phyloP scores from a whole-genome alignment of 192 early-diverging fungal species.

The Mycoemilia scoparia region DNA sequence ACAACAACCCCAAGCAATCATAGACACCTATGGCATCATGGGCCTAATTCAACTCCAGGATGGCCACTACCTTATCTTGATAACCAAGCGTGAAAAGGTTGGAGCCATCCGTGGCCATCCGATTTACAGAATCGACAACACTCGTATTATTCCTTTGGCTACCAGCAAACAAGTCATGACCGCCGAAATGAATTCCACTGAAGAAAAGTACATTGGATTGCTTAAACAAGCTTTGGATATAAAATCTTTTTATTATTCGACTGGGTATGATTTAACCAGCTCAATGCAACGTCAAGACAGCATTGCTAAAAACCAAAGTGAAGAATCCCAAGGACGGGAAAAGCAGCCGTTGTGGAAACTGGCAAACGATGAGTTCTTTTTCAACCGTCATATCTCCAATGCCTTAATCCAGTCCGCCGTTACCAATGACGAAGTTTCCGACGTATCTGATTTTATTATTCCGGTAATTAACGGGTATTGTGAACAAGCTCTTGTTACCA shows the following conservation, averaged over 20 bases:
- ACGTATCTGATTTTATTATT: constrained; percentile 56
- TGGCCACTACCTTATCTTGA: constrained; percentile 25
- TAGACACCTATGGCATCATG: constrained; percentile 24
- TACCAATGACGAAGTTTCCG: constrained; percentile 4
- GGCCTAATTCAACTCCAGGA: constrained; percentile 20
- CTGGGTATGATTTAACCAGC: constrained; percentile 71
- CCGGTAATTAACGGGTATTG: constrained; percentile 85
- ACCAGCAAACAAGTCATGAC: constrained; percentile 7
- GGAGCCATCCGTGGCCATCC: constrained; percentile 15
- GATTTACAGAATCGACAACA: constrained; percentile 22
- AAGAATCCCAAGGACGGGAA: neutral
- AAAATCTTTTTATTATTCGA: constrained; percentile 65
- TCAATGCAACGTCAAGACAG: constrained; percentile 58
- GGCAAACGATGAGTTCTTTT: constrained; percentile 91
- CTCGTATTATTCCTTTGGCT: constrained; percentile 16
- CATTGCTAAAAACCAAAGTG: no score
- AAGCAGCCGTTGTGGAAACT: constrained; percentile 7
- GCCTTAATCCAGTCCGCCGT: constrained; percentile 39
- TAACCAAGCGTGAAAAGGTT: constrained; percentile 19
- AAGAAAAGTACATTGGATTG: constrained; percentile 40
- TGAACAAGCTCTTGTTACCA: constrained; percentile 28
- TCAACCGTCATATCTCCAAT: constrained; percentile 57
- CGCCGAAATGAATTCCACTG: constrained; percentile 30
- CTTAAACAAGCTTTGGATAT: constrained; percentile 32
- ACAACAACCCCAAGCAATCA: constrained; percentile 18